Evolutionary conservation across 352 stramenopile genomes (phyloP).

Genomic region (Phytopythium chamaehyphon): DNA sequence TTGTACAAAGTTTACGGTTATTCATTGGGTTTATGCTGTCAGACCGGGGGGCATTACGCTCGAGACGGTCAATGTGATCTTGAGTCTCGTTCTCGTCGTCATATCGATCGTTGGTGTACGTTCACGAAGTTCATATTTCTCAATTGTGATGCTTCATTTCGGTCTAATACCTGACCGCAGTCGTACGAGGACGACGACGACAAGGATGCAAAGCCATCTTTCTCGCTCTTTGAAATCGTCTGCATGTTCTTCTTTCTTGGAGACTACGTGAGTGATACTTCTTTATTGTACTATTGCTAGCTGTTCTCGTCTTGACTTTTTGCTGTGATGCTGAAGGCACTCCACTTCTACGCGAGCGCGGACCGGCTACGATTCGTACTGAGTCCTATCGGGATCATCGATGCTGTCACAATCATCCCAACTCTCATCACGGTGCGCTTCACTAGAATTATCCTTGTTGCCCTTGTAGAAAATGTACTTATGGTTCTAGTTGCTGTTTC

Average conservation of each 20-base stretch:
- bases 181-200: slow-evolving; percentile 21
- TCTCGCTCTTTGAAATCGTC: slow-evolving; percentile 30
- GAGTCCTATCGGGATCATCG: slow-evolving; percentile 48
- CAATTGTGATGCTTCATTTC: no score
- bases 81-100: slow-evolving; percentile 42
- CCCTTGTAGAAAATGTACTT: no score
- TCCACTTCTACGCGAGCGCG: slow-evolving; percentile 38
- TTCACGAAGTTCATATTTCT: neutral
- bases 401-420: slow-evolving; percentile 52
- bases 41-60: slow-evolving; percentile 27
- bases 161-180: slow-evolving; percentile 7
- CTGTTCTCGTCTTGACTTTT: no score
- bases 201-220: slow-evolving; percentile 9
- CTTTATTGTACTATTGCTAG: neutral
- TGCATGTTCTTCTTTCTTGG: slow-evolving; percentile 39
- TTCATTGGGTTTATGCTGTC: neutral
- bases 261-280: slow-evolving; percentile 33
- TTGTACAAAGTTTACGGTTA: no score
- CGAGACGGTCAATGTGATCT: slow-evolving; percentile 38
- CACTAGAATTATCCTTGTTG: no score
- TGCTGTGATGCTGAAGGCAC: slow-evolving; percentile 8
- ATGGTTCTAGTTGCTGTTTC: slow-evolving; percentile 2
- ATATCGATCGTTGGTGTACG: slow-evolving; percentile 33
- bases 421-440: slow-evolving; percentile 30
- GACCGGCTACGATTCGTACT: slow-evolving; percentile 37